Base-by-base conservation (phyloP, 176 grass and related monocot genomes). In the Poa pratensis region DNA sequence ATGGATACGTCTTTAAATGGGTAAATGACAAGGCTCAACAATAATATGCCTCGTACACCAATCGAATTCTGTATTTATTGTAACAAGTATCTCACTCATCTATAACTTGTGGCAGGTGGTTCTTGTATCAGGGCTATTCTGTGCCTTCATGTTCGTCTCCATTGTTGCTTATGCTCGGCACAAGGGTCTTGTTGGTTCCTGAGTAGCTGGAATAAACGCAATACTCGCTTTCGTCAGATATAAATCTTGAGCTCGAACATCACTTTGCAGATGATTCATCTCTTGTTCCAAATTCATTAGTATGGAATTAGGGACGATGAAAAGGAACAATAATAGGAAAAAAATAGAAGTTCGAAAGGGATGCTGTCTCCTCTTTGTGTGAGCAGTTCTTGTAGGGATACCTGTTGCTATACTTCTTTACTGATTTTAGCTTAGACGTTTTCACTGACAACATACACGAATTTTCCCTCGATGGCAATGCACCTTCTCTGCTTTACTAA, bases 161-260 rank as follows among this genome's bases (percentile, higher is more conserved):
- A 99, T 99, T 75, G 87, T 96, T 73, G 91, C 94, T 73, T 94
- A 99, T 86, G 97, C 97, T 86, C 90, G 97, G 53, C 92, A 92
- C 81, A 99, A 99, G 91, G 97, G 97, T n/a, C 94, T 99, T 24
- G 88, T 99, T 70, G 97, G 97, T 65, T 99, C 97, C 22, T 99
- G 88, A 99, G 69, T 80, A 48, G 68, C 52, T 66, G 75, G 57
- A 88, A 88, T 80, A 88, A 79, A 72, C 20, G 14, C 64, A 51
- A 50, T 68, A 73, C 30, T 85, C 28, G 75, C 61, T 84, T 80
- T 23, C 37, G 40, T 63, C 77, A 64, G 70, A 70, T 87, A 77
- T 85, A 88, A 79, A 82, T 88, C 48, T 83, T 88, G 82, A 82
- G 85, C 65, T 73, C 73, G 39, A 79, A 72, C 81, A 76, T 42